phyloP scores from a whole-genome alignment of 1,139 yeast species.

The Taiozyma sp. region DNA sequence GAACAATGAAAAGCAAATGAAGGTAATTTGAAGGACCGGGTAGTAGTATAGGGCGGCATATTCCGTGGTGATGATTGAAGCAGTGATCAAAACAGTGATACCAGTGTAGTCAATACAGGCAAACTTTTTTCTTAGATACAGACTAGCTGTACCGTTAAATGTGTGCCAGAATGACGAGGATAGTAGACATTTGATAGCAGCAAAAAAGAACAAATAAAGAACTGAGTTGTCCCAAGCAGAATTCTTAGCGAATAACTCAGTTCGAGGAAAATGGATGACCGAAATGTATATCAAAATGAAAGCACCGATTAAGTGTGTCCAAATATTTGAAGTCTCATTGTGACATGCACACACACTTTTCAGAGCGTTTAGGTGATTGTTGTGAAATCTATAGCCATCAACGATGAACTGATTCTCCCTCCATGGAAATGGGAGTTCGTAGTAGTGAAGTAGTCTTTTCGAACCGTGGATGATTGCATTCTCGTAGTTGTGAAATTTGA shows the following conservation, averaged over 20 bases:
- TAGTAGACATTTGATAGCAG: conserved; percentile 71
- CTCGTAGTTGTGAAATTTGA: conserved; percentile 54
- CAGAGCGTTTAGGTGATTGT: conserved; percentile 56
- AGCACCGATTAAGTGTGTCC: conserved; percentile 86
- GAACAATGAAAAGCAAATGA: conserved; percentile 55
- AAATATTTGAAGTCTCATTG: conserved; percentile 88
- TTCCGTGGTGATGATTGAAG: conserved; percentile 85
- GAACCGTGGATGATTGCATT: conserved; percentile 55
- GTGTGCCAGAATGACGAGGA: conserved; percentile 93
- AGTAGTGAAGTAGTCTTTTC: conserved; percentile 62
- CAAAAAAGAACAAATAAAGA: conserved; percentile 59
- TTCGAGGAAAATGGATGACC: conserved; percentile 56
- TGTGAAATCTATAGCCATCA: conserved; percentile 80
- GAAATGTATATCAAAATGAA: conserved; percentile 52
- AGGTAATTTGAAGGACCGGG: conserved; percentile 36
- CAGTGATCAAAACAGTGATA: conserved; percentile 82
- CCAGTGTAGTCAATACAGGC: conserved; percentile 97
- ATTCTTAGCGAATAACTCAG: conserved; percentile 36
- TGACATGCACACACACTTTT: conserved; percentile 60
- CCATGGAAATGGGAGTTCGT: conserved; percentile 90
- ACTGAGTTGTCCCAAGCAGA: conserved; percentile 41
- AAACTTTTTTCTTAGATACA: conserved; percentile 61
- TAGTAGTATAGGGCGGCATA: conserved; percentile 70
- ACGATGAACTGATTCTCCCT: conserved; percentile 85
- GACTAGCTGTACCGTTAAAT: conserved; percentile 70